Conservation (phyloP, 176 grass and related monocot species). For the Raddia distichophylla region DNA sequence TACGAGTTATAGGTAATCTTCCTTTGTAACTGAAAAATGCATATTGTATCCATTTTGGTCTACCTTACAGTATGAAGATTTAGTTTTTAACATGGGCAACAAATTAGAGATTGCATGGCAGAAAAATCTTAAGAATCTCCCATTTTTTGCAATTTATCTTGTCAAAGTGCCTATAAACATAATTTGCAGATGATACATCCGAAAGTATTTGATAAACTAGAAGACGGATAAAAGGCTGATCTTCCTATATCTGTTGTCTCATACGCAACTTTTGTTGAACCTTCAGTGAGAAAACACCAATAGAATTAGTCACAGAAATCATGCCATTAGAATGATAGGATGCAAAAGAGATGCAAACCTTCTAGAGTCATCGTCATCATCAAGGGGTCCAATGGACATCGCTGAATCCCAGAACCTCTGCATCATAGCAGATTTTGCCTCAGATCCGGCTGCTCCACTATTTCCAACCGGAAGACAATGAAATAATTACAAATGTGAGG, state of each 20-base stretch:
- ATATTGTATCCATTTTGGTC: no score
- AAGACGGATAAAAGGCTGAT: slow-evolving; percentile 67
- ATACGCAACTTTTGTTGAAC: slow-evolving; percentile 79
- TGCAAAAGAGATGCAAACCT: slow-evolving; percentile 57
- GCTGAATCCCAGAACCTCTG: slow-evolving; percentile 98
- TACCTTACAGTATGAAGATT: no score
- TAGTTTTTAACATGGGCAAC: no score
- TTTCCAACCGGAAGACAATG: slow-evolving; percentile 66
- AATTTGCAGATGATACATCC: no score
- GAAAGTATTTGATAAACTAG: slow-evolving; percentile 76
- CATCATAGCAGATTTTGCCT: slow-evolving; percentile 78
- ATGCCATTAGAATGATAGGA: slow-evolving; percentile 20
- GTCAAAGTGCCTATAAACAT: no score
- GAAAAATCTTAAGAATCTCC: no score
- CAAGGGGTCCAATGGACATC: slow-evolving; percentile 83
- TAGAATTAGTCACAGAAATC: slow-evolving; percentile 26
- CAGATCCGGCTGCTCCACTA: slow-evolving; percentile 50
- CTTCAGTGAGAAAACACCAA: slow-evolving; percentile 63
- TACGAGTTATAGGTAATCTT: no score
- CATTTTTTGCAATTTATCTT: no score
- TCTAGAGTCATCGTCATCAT: slow-evolving; percentile 81
- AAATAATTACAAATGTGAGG: background rate
- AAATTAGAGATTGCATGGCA: no score
- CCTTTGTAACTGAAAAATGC: no score
- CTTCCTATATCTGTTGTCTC: slow-evolving; percentile 68